Conservation (phyloP, 129 eudicot species). For the Helianthus tuberosus region DNA sequence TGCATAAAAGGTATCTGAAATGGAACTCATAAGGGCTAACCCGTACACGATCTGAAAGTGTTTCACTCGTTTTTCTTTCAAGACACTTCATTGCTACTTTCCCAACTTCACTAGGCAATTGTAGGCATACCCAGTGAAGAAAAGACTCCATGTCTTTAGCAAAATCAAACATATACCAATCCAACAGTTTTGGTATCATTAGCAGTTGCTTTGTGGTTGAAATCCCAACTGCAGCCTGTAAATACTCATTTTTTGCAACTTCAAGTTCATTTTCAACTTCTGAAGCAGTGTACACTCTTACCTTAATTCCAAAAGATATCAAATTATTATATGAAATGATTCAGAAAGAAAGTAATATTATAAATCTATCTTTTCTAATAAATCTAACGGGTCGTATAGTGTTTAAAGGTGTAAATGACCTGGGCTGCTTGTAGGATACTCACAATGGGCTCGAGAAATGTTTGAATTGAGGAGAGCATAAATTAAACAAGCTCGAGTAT, state of each 20-base stretch:
- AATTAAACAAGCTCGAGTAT: too few species aligned
- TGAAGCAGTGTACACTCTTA: slow-evolving; percentile 69
- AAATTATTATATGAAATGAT: neutral
- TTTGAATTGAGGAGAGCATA: too few species aligned
- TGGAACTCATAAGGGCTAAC: slow-evolving; percentile 73
- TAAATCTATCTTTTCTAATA: neutral
- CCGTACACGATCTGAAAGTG: slow-evolving; percentile 44
- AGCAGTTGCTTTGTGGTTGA: slow-evolving; percentile 49
- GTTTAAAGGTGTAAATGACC: neutral
- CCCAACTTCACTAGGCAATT: slow-evolving; percentile 63
- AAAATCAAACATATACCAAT: slow-evolving; percentile 90
- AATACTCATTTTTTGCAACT: slow-evolving; percentile 70
- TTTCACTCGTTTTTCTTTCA: slow-evolving; percentile 46
- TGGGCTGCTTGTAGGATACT: too few species aligned
- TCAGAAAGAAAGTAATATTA: neutral
- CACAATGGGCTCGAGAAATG: too few species aligned
- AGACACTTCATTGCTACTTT: slow-evolving; percentile 78
- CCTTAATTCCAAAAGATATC: slow-evolving; percentile 46
- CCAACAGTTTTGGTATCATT: slow-evolving; percentile 70
- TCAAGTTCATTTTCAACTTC: slow-evolving; percentile 76
- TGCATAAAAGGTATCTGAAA: slow-evolving; percentile 77
- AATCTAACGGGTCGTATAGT: neutral
- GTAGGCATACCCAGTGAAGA: slow-evolving; percentile 86
- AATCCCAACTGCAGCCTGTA: slow-evolving; percentile 80
- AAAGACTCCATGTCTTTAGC: slow-evolving; percentile 74